Conservation (phyloP, 2,329 filamentous ascomycete species). For the Huntiella abstrusa region DNA sequence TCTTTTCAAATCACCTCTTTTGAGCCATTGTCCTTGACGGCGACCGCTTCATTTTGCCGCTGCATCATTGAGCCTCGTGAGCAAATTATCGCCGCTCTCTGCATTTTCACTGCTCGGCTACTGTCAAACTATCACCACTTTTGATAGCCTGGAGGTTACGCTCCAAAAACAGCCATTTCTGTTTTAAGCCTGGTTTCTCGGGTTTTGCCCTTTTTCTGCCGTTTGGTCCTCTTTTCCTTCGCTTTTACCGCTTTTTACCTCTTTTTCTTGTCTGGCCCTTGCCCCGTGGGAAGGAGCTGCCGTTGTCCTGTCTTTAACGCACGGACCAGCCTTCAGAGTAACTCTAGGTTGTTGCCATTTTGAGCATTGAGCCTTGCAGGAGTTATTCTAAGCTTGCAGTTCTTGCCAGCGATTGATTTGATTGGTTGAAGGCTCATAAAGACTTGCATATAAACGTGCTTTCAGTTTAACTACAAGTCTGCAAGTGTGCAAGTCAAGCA, state of each 20-base stretch:
- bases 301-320: constrained; percentile 7
- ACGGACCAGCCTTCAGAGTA: constrained; percentile 9
- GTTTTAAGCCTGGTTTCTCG: background rate
- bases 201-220: background rate
- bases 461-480: no score
- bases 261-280: constrained; percentile 2
- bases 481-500: no score
- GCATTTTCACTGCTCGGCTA: background rate
- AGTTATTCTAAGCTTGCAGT: constrained; percentile 6
- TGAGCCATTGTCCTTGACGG: background rate
- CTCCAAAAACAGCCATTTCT: background rate
- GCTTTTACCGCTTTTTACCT: background rate
- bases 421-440: constrained; percentile 5
- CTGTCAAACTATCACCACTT: background rate
- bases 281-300: constrained; percentile 9
- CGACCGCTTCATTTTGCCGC: background rate
- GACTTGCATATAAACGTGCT: no score
- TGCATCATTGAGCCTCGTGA: background rate
- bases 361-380: constrained; percentile 11
- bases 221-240: background rate
- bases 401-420: constrained; percentile 3
- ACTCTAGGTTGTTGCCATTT: constrained; percentile 9
- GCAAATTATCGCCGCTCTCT: background rate
- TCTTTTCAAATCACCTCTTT: background rate
- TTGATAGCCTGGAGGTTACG: constrained; percentile 1